phyloP scores from a whole-genome alignment of 2,329 filamentous ascomycete genomes.

The Helminthosporium solani region DNA sequence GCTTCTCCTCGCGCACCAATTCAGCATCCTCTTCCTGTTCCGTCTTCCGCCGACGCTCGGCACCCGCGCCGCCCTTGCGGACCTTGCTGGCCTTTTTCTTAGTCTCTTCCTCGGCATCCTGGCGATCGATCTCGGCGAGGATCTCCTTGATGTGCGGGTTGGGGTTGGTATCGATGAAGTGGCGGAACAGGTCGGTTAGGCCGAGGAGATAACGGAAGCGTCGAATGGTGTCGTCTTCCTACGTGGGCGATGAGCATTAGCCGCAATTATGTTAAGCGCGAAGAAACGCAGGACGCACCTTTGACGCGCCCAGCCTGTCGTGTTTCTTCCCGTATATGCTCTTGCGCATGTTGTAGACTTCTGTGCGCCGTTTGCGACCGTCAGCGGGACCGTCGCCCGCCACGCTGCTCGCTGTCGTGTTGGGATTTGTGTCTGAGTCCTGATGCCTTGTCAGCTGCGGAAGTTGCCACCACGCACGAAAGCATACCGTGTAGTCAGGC shows the following conservation, averaged over 20 bases:
- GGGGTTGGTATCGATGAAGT: constrained; percentile 97
- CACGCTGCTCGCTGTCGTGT: constrained; percentile 78
- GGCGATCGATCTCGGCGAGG: constrained; percentile 90
- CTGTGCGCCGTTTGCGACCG: constrained; percentile 80
- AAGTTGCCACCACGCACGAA: too few species aligned
- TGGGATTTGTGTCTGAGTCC: constrained; percentile 67
- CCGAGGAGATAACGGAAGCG: constrained; percentile 94
- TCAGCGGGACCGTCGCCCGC: constrained; percentile 71
- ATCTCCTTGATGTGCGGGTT: constrained; percentile 93
- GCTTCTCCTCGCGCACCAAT: constrained; percentile 79
- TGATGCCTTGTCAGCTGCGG: constrained; percentile 33
- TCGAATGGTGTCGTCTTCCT: constrained; percentile 94
- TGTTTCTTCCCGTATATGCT: constrained; percentile 96
- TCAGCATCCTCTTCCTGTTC: constrained; percentile 98
- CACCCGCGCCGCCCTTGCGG: constrained; percentile 81
- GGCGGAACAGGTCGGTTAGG: constrained; percentile 92
- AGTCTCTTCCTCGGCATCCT: constrained; percentile 72
- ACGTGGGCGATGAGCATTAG: constrained; percentile 10
- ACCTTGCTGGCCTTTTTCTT: constrained; percentile 71
- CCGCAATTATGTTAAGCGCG: neutral
- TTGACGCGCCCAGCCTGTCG: constrained; percentile 85
- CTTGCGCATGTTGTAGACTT: constrained; percentile 85
- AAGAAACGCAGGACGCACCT: constrained; percentile 57
- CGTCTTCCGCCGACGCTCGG: constrained; percentile 78
- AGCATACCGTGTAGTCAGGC: constrained; percentile 60